Percentiles rank a stretch among this genome's conserved stretches.
Evolutionary conservation across 257 asterid genomes (phyloP).

Genomic region (Leptodermis oblonga): DNA sequence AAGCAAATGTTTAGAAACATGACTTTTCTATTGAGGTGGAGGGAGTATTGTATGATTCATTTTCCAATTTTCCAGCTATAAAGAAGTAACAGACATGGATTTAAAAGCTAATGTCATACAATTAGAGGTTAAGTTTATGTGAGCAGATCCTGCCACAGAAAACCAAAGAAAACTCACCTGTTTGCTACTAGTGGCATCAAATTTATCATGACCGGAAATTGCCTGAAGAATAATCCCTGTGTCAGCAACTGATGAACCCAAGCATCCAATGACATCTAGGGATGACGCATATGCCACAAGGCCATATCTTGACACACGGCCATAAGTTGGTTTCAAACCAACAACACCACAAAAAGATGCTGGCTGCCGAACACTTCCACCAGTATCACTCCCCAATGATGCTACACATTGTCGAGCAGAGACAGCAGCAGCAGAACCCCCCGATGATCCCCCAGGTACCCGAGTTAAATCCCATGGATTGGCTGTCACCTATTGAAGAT

Average conservation of each 20-base stretch:
- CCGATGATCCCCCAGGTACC: constrained; percentile 98
- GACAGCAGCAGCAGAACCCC: constrained; percentile 98
- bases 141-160: not conserved
- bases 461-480: constrained; percentile 96
- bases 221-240: constrained; percentile 76
- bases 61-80: not conserved
- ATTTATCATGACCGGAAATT: constrained; percentile 80
- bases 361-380: constrained; percentile 98
- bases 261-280: constrained; percentile 92
- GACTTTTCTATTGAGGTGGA: not conserved
- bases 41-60: too few species aligned
- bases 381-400: constrained; percentile 91
- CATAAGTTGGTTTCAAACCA: constrained; percentile 94
- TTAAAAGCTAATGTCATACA: not conserved
- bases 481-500: constrained; percentile 79
- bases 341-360: constrained; percentile 98
- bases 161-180: constrained; percentile 33
- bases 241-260: constrained; percentile 97
- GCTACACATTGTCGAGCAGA: constrained; percentile 93
- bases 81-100: constrained; percentile 32
- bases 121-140: not conserved
- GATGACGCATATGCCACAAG: constrained; percentile 97
- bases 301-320: constrained; percentile 95
- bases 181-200: constrained; percentile 88
- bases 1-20: not conserved